phyloP scores from a whole-genome alignment of 768 basidiomycete species.

The Phaffia tasmanica region DNA sequence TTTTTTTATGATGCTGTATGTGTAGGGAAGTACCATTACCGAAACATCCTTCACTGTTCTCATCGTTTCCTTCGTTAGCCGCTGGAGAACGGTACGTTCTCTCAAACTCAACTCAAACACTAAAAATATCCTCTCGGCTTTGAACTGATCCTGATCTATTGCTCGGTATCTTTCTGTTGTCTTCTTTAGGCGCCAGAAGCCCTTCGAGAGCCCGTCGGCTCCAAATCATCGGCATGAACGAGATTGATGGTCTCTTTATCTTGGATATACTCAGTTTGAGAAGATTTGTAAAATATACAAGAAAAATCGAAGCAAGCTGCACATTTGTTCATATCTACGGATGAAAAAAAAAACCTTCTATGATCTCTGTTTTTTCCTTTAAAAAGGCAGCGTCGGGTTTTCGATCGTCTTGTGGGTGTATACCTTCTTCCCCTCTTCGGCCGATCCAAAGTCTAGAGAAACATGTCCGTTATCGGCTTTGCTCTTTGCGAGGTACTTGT shows the following conservation, averaged over 20 bases:
- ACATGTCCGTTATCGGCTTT: conserved; percentile 61
- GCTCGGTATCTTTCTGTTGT: neutral
- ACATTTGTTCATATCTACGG: too few species aligned
- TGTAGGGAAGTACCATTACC: conserved; percentile 81
- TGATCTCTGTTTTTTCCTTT: neutral
- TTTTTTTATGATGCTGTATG: neutral
- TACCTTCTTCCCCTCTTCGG: conserved; percentile 54
- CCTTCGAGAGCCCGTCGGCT: conserved; percentile 68
- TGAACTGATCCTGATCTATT: neutral
- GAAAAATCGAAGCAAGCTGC: too few species aligned
- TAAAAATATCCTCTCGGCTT: too few species aligned
- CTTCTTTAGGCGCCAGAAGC: conserved; percentile 55
- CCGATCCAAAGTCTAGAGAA: conserved; percentile 67
- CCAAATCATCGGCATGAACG: conserved; percentile 41
- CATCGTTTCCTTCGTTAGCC: conserved; percentile 88
- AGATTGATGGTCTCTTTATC: too few species aligned
- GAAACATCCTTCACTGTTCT: conserved; percentile 90
- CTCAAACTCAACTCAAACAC: neutral
- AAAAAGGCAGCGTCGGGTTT: conserved; percentile 14
- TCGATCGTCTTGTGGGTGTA: conserved; percentile 42
- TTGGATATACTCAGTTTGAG: too few species aligned
- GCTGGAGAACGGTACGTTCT: conserved; percentile 78
- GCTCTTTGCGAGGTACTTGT: conserved; percentile 89
- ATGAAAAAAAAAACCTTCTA: too few species aligned
- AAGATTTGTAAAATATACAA: too few species aligned